Evolutionary conservation across 208 protist genomes (phyloP), one percentile per base, ranked within the genome.

Genomic region (Leptomonas pyrrhocoris): DNA sequence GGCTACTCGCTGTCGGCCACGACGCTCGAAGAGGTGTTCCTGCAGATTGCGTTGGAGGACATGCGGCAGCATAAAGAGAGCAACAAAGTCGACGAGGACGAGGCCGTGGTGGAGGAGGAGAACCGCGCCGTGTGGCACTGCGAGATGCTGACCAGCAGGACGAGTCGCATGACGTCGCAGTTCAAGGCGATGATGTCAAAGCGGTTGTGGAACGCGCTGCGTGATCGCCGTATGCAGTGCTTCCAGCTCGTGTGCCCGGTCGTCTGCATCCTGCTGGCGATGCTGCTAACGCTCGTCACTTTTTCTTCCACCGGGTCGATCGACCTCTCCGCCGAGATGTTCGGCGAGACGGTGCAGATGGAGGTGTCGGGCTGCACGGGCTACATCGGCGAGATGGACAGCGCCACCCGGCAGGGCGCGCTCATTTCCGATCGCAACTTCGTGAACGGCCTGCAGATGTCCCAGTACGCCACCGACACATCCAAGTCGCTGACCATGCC

Each of bases 161-260:
- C 23, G 54, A 27, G 42, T 21, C 54, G 53, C 21, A 25, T 50
- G 61, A 2, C 27, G 55, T 84, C 60, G 46, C 89, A 94, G 81
- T 80, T 94, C 28, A 77, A 68, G 59, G 71, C 77, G 8, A 78
- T 79, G 63, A 34, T 94, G 77, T 2, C 66, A 28, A 94, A 94
- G 74, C 84, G 90, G 3, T 70, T 81, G 46, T 66, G 74, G 58
- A 83, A 77, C 57, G 60, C 81, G 30, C 46, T 87, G 38, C 80
- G 90, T 12, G 90, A 95, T 55, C 77, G 78, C 49, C 71, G 78
- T 40, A 92, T 81, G 53, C 83, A 86, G 63, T 89, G 70, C 58
- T 81, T 95, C 61, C 90, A 95, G 69, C 60, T 95, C 45, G 42
- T 93, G 0, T 88, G 86, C 73, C 90, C 89, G 0, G 83, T 92